Conservation (phyloP, 208 protist genomes). For the Acanthamoeba royreba region DNA sequence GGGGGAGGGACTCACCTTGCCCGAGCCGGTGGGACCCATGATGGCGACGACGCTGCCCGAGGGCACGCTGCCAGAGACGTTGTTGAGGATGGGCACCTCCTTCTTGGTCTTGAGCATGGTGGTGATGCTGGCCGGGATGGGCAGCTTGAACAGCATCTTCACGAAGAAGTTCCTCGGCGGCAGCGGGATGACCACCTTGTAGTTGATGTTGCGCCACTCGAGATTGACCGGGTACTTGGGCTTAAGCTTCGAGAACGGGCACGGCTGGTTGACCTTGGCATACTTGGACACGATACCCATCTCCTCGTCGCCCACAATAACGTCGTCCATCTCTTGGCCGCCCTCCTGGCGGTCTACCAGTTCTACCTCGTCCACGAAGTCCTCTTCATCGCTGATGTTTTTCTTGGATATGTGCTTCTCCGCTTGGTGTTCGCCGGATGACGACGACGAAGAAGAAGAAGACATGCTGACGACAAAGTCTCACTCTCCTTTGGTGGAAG, state of each 20-base stretch:
- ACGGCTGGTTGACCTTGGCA: constrained; percentile 42
- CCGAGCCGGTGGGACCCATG: constrained; percentile 56
- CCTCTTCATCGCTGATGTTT: no score
- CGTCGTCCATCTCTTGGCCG: background rate
- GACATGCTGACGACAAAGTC: no score
- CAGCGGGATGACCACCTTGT: constrained; percentile 24
- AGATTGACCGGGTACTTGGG: constrained; percentile 35
- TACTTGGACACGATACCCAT: constrained; percentile 31
- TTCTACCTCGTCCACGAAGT: background rate
- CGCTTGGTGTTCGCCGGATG: background rate
- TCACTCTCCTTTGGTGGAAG: background rate
- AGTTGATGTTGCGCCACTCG: constrained; percentile 48
- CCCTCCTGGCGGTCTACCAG: background rate
- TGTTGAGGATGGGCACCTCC: constrained; percentile 43
- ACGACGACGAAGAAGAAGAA: background rate
- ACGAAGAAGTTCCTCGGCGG: constrained; percentile 11
- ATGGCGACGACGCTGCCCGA: constrained; percentile 54
- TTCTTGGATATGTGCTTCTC: no score
- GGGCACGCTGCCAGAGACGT: constrained; percentile 32
- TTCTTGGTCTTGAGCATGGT: constrained; percentile 28
- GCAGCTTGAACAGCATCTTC: constrained; percentile 20
- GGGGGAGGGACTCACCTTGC: background rate
- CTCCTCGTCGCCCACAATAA: background rate
- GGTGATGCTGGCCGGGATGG: background rate
- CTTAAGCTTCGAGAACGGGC: background rate